Conservation (phyloP, 2,329 filamentous ascomycete species). For the Alternaria novae-zelandiae region DNA sequence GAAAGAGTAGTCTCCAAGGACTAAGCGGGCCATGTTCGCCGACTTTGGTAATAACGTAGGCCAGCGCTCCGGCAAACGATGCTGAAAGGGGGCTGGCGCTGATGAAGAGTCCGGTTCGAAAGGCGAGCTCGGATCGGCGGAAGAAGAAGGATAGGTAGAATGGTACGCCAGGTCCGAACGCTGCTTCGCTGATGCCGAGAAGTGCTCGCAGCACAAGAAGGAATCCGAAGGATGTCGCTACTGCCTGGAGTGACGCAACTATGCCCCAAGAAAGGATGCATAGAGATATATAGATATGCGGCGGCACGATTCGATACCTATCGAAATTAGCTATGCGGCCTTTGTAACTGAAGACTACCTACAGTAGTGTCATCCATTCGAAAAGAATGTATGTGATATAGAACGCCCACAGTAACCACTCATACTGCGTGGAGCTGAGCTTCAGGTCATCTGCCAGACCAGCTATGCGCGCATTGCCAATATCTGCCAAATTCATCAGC, state of each 20-base stretch:
- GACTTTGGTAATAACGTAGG: conserved; percentile 77
- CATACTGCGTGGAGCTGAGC: conserved; percentile 63
- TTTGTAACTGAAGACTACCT: conserved; percentile 3
- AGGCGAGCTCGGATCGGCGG: conserved; percentile 74
- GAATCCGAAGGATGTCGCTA: conserved; percentile 57
- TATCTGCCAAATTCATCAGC: conserved; percentile 50
- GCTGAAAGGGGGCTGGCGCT: conserved; percentile 71
- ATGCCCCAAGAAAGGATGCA: conserved; percentile 82
- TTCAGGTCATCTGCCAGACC: conserved; percentile 62
- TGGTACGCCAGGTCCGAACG: conserved; percentile 68
- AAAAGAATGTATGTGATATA: conserved; percentile 69
- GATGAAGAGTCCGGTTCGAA: conserved; percentile 85
- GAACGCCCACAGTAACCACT: conserved; percentile 68
- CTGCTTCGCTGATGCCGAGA: conserved; percentile 66
- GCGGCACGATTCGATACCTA: conserved; percentile 63
- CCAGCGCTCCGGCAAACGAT: conserved; percentile 77
- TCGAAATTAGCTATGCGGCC: neutral
- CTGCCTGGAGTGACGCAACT: conserved; percentile 72
- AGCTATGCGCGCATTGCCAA: conserved; percentile 68
- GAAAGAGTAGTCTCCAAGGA: conserved; percentile 84
- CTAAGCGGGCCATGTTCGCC: conserved; percentile 72
- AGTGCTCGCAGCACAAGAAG: conserved; percentile 66
- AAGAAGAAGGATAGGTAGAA: conserved; percentile 71
- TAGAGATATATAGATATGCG: conserved; percentile 66
- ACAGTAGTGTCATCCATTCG: conserved; percentile 71